phyloP scores from a whole-genome alignment of 2,329 filamentous ascomycete species.

The Fusarium fracticaudum region DNA sequence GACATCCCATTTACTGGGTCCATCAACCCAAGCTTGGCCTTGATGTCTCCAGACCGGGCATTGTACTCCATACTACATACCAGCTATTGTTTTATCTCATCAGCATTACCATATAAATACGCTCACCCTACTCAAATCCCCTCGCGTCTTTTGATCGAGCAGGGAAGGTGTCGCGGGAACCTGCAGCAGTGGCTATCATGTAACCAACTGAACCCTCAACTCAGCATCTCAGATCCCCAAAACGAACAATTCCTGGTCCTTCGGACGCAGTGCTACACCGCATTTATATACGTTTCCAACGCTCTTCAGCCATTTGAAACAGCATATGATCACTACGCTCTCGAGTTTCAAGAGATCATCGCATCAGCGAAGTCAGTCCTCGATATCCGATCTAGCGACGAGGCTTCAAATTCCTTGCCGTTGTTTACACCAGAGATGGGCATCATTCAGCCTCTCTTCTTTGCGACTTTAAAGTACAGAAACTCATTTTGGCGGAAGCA shows the following conservation, averaged over 20 bases:
- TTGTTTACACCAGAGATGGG: constrained; percentile 26
- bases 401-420: neutral
- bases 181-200: constrained; percentile 14
- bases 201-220: neutral
- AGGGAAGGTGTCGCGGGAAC: constrained; percentile 3
- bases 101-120: constrained; percentile 5
- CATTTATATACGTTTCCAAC: constrained; percentile 8
- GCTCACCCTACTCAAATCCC: neutral
- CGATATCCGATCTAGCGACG: neutral
- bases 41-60: neutral
- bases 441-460: constrained; percentile 20
- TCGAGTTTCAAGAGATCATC: constrained; percentile 26
- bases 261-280: constrained; percentile 21
- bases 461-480: constrained; percentile 13
- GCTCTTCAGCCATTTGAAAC: constrained; percentile 17
- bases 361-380: neutral
- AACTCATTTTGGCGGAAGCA: constrained; percentile 5
- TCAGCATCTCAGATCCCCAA: neutral
- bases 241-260: constrained; percentile 19
- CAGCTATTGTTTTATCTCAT: constrained; percentile 8
- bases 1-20: neutral
- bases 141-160: constrained; percentile 5
- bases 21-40: neutral
- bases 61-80: neutral
- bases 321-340: constrained; percentile 6